Percentiles rank a stretch among this genome's conserved stretches.
These are phyloP conservation scores for Cladosporium phlei DNA, from an alignment of 2,329 filamentous ascomycete genomes.

Conservation along the genomic window DNA sequence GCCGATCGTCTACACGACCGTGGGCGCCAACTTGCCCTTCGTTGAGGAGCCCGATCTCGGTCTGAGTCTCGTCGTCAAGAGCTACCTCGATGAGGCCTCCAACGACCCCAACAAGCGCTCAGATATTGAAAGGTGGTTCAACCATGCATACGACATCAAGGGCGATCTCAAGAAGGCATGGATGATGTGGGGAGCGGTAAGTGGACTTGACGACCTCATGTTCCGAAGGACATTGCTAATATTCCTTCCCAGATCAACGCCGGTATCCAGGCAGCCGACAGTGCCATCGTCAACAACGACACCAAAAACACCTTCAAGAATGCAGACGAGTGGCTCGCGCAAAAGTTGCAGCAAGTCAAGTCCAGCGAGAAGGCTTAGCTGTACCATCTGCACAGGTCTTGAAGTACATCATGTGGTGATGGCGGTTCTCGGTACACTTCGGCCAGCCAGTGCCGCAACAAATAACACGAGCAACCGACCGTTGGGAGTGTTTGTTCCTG, in stretches of 20 bases:
- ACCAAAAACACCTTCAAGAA: constrained; percentile 54
- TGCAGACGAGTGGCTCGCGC: constrained; percentile 54
- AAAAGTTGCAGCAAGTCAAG: constrained; percentile 19
- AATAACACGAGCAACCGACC: too few relatives aligned
- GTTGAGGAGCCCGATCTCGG: constrained; percentile 66
- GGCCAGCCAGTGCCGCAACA: too few relatives aligned
- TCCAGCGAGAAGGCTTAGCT: neutral
- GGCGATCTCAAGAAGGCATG: constrained; percentile 58
- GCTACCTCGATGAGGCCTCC: constrained; percentile 68
- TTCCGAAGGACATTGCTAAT: constrained; percentile 13
- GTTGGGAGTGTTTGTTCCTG: too few relatives aligned
- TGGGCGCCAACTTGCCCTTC: constrained; percentile 68
- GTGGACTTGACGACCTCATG: constrained; percentile 25
- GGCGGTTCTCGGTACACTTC: too few relatives aligned
- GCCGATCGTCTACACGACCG: constrained; percentile 51
- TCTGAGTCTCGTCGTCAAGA: constrained; percentile 74
- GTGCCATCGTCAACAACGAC: constrained; percentile 39
- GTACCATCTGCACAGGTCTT: too few relatives aligned
- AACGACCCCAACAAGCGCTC: constrained; percentile 49
- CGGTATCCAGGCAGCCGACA: constrained; percentile 52
- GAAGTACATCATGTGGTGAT: neutral
- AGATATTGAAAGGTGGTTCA: constrained; percentile 55
- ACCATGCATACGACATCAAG: constrained; percentile 54
- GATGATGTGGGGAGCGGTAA: constrained; percentile 61
- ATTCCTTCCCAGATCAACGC: constrained; percentile 49